Evolutionary conservation across 371 early-diverging fungal species (phyloP).

Genomic region (Mucor racemosus): DNA sequence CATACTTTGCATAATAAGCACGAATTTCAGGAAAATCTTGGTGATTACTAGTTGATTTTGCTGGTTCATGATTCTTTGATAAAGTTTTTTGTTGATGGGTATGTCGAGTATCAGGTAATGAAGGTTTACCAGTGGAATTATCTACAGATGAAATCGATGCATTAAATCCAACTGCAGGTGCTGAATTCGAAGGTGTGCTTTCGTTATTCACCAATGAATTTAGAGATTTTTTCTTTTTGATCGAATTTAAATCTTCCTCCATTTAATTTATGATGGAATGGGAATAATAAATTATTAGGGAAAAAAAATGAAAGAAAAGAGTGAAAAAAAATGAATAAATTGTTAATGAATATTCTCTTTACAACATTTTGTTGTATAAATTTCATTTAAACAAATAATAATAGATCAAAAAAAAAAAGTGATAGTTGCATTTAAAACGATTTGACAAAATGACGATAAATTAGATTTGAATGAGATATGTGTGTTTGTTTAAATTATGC

Average conservation of each 20-base stretch:
- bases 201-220: too few species aligned
- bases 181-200: slow-evolving; percentile 4
- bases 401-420: slow-evolving; percentile 5
- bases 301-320: background rate
- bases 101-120: slow-evolving; percentile 3
- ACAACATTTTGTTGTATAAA: background rate
- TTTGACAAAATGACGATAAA: slow-evolving; percentile 20
- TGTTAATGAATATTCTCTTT: background rate
- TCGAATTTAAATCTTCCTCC: background rate
- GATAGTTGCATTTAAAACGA: slow-evolving; percentile 32
- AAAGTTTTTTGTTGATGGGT: background rate
- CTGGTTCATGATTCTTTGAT: background rate
- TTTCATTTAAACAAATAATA: background rate
- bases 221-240: background rate
- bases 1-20: slow-evolving; percentile 52
- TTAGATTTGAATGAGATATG: slow-evolving; percentile 11
- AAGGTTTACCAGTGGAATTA: slow-evolving; percentile 3
- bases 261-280: background rate
- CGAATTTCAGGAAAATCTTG: slow-evolving; percentile 46
- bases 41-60: background rate
- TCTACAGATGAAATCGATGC: background rate
- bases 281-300: background rate
- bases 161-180: background rate
- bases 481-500: slow-evolving; percentile 5
- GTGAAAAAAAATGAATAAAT: background rate